Base-by-base conservation (phyloP, 768 basidiomycete species). In the Auricularia auricula-judae region DNA sequence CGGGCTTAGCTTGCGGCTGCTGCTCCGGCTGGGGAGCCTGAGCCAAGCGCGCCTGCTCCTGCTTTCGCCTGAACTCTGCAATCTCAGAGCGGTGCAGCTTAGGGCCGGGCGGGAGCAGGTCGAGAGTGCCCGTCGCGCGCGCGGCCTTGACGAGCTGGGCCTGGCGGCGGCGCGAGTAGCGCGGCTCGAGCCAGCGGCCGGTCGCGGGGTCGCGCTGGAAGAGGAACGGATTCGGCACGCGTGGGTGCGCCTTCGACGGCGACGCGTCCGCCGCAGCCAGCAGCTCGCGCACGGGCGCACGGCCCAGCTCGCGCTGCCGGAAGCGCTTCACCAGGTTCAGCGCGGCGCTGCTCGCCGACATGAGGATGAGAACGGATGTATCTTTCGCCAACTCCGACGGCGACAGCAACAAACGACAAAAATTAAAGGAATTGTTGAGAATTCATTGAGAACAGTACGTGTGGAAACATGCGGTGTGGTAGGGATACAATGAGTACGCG, bases 121-220 rank as follows among this genome's bases (percentile, higher is more conserved):
- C 79, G 54, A 87, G 71, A 47, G 78, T 77, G 39, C 80, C 81
- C 23, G 77, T 75, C 29, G 74, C 74, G 65, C 82, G 82, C 3
- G 91, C 91, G 62, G 80, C 80, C 76, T 90, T 92, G 60, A 92
- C 77, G 42, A 93, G 78, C 51, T 89, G 87, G 11, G 88, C 88
- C 73, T 93, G 91, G 39, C 84, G 83, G 21, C 91, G 83, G 33
- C 88, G 74, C 3, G 90, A 92, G 68, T 88, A 86, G 66, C 81
- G 82, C 11, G 91, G 80, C 0, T 85, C 83, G 34, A 79, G 79
- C 88, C 89, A 91, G 72, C 82, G 78, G 23, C 83, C 84, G 0
- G 84, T 83, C 60, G 79, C 76, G 0, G 82, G 75, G 67, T 87
- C 87, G 63, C 78, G 79, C 58, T 76, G 79, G 3, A 89, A 81